Conservation (phyloP, 768 basidiomycete genomes). For the Boletus rufocinnamomeus region DNA sequence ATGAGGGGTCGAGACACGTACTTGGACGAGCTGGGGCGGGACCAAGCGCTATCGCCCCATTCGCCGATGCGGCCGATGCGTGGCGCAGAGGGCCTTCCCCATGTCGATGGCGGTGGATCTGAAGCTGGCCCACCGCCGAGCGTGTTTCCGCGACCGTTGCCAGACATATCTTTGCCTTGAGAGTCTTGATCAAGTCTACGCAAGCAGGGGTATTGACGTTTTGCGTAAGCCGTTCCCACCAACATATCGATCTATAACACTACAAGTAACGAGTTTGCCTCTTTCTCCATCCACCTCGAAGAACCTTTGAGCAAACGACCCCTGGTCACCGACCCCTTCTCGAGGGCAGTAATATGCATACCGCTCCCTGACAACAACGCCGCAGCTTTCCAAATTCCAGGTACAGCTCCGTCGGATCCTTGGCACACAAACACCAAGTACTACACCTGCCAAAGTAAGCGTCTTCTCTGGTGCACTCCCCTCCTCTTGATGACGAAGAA, state of each 20-base stretch:
- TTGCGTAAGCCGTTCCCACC: not conserved
- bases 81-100: slow-evolving; percentile 43
- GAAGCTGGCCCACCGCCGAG: slow-evolving; percentile 46
- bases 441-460: slow-evolving; percentile 20
- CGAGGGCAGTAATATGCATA: not conserved
- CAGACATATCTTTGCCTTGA: slow-evolving; percentile 37
- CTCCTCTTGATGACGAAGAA: slow-evolving; percentile 9
- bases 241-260: no score
- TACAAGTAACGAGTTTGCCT: no score
- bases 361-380: not conserved
- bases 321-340: not conserved
- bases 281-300: not conserved
- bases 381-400: slow-evolving; percentile 1
- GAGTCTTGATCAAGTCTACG: not conserved
- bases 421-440: slow-evolving; percentile 1
- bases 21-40: slow-evolving; percentile 22
- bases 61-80: slow-evolving; percentile 57
- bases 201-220: not conserved
- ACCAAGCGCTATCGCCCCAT: slow-evolving; percentile 36
- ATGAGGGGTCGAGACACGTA: slow-evolving; percentile 8
- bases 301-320: not conserved
- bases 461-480: slow-evolving; percentile 7
- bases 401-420: not conserved
- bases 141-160: slow-evolving; percentile 43
- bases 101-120: slow-evolving; percentile 51